Base-by-base conservation (phyloP, 2,329 filamentous ascomycete species). In the Mollisia scopiformis region DNA sequence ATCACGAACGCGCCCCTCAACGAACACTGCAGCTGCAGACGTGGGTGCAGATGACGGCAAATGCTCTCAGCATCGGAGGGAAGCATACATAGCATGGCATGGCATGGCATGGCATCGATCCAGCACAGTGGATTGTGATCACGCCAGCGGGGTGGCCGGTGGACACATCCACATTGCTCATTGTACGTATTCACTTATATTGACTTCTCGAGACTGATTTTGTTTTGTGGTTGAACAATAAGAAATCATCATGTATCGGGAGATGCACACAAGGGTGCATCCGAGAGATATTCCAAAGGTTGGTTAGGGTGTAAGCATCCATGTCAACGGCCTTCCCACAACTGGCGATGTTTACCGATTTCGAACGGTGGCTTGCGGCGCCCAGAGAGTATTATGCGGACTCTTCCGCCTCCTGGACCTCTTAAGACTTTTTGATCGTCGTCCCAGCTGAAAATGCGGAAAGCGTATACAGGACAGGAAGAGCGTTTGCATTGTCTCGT, bases 341-440 rank as follows among this genome's bases (percentile, higher is more conserved):
- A 39, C 31, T 39, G 52, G 52, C 21, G 33, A 41, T 55, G 19
- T 55, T 55, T 55, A 31, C 43, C 52, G 52, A 55, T 30, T 7
- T 19, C 19, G 14, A 31, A n/a, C 27, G 28, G 53, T 55, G 53
- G 53, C 53, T 55, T 55, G 53, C 53, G 37, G 16, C 14, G 27
- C 31, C 21, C n/a, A 46, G 25, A 46, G 25, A 25, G 11, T 28
- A n/a, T 41, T 23, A 55, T 41, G 52, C 52, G 31, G 31, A 30
- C 50, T 31, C 19, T n/a, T 53, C 50, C 30, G 52, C 35, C 31
- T 30, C 14, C n/a, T 49, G 46, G 46, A 14, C 31, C 31, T 35
- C 31, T 14, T 10, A 35, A 35, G 16, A 10, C 31, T 35, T 10
- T 35, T 35, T 35, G 31, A 35, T 14, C 50, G 47, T 27, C 50